Percentiles rank a stretch among this genome's conserved stretches.
Conservation (phyloP, 2,329 filamentous ascomycete genomes). For the Drechmeria coniospora region DNA sequence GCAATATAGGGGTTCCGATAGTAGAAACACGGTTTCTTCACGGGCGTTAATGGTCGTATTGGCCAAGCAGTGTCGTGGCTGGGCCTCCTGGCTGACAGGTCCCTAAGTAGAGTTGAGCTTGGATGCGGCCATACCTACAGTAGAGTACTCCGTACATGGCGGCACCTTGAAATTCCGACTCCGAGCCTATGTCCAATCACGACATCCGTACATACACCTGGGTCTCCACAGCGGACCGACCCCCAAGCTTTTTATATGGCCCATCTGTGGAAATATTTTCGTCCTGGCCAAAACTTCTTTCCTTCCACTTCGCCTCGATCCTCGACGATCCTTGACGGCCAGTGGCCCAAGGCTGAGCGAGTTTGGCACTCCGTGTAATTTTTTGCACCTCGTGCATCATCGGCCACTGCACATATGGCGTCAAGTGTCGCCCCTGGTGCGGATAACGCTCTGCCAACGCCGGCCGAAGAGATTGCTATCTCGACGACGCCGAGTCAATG, state of each 20-base stretch:
- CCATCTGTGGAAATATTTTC: neutral
- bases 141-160: too few relatives aligned
- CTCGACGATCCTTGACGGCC: constrained; percentile 1
- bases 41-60: too few relatives aligned
- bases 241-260: neutral
- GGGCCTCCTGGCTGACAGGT: too few relatives aligned
- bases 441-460: constrained; percentile 2
- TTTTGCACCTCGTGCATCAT: too few relatives aligned
- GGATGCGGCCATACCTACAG: too few relatives aligned
- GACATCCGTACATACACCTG: neutral
- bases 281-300: neutral
- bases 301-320: neutral
- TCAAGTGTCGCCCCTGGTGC: neutral
- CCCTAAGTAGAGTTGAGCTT: too few relatives aligned
- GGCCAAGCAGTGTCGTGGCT: too few relatives aligned
- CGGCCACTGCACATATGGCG: constrained; percentile 1
- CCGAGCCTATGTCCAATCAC: neutral
- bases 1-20: too few relatives aligned
- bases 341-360: constrained; percentile 1
- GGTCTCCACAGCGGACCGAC: neutral
- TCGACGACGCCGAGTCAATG: constrained; percentile 6
- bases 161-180: neutral
- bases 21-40: too few relatives aligned
- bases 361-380: neutral
- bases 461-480: constrained; percentile 10